Evolutionary conservation across 768 basidiomycete genomes (phyloP), one percentile per base, ranked within the genome.

Genomic region (Auriscalpium microsporum): DNA sequence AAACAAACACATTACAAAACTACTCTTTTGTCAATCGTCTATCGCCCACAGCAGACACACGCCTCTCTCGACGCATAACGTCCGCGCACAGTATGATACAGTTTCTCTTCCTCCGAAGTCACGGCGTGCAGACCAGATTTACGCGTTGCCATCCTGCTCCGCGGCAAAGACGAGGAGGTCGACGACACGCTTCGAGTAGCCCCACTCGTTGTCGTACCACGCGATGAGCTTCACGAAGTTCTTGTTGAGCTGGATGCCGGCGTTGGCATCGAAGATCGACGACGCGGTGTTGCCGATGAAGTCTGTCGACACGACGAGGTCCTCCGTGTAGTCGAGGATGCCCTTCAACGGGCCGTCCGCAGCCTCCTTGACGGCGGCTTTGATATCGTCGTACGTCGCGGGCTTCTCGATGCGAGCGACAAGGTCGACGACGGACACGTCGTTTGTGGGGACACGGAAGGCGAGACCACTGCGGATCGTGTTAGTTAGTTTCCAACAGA

Each of bases 371-470:
- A 98, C 62, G 62, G 81, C 82, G 3, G 70, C 69, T 82, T 94
- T 96, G 86, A 99, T 96, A 58, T 90, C 77, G 3, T 93, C 90
- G 75, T 97, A 99, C 23, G 81, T 69, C 7, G 94, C 85, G 53
- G 72, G 63, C 78, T 90, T 96, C 76, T 91, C 87, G 64, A 90
- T 78, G 66, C 95, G 91, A 64, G 85, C 91, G 62, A 94, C 92
- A 62, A 99, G 85, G 76, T 99, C 95, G 69, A 97, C 94, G 64
- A 97, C 95, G 64, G 95, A 98, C 64, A 98, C 95, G 66, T 98
- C 90, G 66, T 88, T 76, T 58, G 91, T 94, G 62, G 95, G 95
- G 57, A 98, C 87, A 76, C 95, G 95, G 94, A 99, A 97, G 48
- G 95, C 64, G 69, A 97, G 86, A 73, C 95, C 90, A 56, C 88